phyloP scores from a whole-genome alignment of 139 green algal species.

The Micromonas commoda region DNA sequence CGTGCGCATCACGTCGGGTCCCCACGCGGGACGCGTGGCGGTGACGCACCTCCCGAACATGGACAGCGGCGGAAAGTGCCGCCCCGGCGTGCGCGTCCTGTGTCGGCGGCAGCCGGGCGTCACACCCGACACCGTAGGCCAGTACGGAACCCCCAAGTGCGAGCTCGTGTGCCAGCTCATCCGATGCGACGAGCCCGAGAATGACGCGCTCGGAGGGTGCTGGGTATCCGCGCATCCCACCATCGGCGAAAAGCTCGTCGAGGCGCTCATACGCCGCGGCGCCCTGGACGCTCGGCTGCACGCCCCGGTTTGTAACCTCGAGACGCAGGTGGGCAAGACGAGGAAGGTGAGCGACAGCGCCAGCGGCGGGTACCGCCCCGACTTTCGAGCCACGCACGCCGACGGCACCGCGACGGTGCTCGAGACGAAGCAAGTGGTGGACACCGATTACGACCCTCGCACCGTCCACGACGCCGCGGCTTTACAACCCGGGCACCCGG shows the following conservation, averaged over 20 bases:
- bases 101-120: background rate
- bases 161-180: conserved; percentile 8
- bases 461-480: background rate
- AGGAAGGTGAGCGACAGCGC: background rate
- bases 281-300: background rate
- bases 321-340: background rate
- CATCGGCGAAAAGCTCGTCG: conserved; percentile 2
- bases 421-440: conserved; percentile 26
- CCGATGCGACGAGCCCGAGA: background rate
- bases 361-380: conserved; percentile 7
- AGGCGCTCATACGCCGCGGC: background rate
- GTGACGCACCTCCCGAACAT: conserved; percentile 9
- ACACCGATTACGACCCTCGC: conserved; percentile 10
- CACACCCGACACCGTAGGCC: background rate
- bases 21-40: background rate
- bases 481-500: background rate
- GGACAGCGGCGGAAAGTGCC: conserved; percentile 12
- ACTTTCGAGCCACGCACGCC: conserved; percentile 10
- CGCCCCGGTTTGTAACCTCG: background rate
- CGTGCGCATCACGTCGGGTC: background rate
- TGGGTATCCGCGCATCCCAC: conserved; percentile 5
- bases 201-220: background rate
- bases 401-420: conserved; percentile 14
- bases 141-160: conserved; percentile 18
- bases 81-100: background rate